Percentiles rank a stretch among this genome's conserved stretches.
Evolutionary conservation across 371 early-diverging fungal genomes (phyloP).

Genomic region (Sporodiniella umbellata): DNA sequence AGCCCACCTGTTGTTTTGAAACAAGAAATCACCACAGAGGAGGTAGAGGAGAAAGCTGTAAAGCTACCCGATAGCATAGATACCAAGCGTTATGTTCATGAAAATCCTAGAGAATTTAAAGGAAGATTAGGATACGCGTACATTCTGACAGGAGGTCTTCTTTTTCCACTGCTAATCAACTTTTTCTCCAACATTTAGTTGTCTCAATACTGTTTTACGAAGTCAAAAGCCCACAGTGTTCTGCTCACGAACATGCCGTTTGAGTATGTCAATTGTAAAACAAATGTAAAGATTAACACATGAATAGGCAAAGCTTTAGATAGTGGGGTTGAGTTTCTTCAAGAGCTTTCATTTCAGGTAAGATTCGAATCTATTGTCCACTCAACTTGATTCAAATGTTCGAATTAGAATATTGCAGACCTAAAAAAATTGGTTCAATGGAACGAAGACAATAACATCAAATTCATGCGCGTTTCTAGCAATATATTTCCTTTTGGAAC

Average conservation of each 20-base stretch:
- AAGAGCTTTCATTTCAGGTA: conserved; percentile 35
- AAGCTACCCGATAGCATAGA: not conserved
- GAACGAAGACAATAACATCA: conserved; percentile 45
- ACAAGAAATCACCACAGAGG: not conserved
- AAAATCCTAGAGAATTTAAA: conserved; percentile 17
- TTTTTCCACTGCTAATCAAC: not conserved
- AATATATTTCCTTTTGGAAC: conserved; percentile 49
- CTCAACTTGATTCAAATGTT: not conserved
- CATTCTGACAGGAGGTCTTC: not conserved
- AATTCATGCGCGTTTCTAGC: conserved; percentile 48
- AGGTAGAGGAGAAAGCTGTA: not conserved
- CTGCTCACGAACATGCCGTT: conserved; percentile 19
- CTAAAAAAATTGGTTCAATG: conserved; percentile 40
- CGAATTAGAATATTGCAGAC: conserved; percentile 35
- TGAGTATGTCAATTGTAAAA: conserved; percentile 10
- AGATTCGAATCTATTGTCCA: not conserved
- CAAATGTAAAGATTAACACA: no score
- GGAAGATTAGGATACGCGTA: conserved; percentile 25
- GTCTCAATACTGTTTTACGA: conserved; percentile 18
- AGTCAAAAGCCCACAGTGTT: conserved; percentile 20
- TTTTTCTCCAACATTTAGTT: conserved; percentile 5
- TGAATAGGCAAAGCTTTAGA: conserved; percentile 31
- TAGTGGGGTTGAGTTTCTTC: conserved; percentile 42
- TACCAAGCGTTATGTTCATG: conserved; percentile 11
- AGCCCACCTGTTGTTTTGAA: not conserved